Percentiles rank a stretch among this genome's conserved stretches.
These are phyloP conservation scores for Phytophthora rubi DNA, from an alignment of 352 stramenopile genomes.

Conservation along the genomic window DNA sequence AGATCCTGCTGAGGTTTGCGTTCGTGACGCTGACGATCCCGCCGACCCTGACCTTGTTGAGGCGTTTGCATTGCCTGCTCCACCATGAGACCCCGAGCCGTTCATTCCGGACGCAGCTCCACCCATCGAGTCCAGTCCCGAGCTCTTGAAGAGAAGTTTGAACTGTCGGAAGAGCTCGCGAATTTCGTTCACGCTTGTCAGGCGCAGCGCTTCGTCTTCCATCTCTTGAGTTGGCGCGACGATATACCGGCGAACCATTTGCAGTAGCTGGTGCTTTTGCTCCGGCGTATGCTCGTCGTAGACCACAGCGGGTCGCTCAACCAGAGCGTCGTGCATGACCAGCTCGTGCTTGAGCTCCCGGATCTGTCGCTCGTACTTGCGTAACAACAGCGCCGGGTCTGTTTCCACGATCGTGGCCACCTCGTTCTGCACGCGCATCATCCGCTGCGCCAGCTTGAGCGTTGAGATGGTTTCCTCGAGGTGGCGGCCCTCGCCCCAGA, in stretches of 20 bases:
- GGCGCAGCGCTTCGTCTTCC: slow-evolving; percentile 73
- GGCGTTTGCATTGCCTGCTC: slow-evolving; percentile 18
- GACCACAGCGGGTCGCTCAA: slow-evolving; percentile 82
- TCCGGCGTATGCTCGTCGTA: slow-evolving; percentile 93
- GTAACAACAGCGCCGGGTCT: slow-evolving; percentile 83
- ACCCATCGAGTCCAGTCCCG: slow-evolving; percentile 32
- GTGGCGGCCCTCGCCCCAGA: slow-evolving; percentile 92
- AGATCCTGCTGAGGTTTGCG: slow-evolving; percentile 58
- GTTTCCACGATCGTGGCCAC: slow-evolving; percentile 85
- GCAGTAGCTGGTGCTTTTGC: slow-evolving; percentile 84
- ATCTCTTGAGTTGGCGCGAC: slow-evolving; percentile 73
- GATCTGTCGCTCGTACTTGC: slow-evolving; percentile 93
- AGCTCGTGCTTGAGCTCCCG: slow-evolving; percentile 94
- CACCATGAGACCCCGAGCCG: slow-evolving; percentile 7
- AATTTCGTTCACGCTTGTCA: slow-evolving; percentile 92
- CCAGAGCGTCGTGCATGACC: slow-evolving; percentile 94
- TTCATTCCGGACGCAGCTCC: slow-evolving; percentile 1
- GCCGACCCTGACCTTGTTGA: slow-evolving; percentile 54
- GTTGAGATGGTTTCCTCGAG: slow-evolving; percentile 95
- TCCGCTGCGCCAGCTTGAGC: slow-evolving; percentile 91
- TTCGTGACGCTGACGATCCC: slow-evolving; percentile 55
- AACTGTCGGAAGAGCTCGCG: slow-evolving; percentile 93
- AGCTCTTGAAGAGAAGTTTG: slow-evolving; percentile 82
- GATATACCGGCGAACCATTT: slow-evolving; percentile 78
- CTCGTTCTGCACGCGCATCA: slow-evolving; percentile 95